Base-by-base conservation (phyloP, 345 rosid genomes). In the Lepidium sativum region DNA sequence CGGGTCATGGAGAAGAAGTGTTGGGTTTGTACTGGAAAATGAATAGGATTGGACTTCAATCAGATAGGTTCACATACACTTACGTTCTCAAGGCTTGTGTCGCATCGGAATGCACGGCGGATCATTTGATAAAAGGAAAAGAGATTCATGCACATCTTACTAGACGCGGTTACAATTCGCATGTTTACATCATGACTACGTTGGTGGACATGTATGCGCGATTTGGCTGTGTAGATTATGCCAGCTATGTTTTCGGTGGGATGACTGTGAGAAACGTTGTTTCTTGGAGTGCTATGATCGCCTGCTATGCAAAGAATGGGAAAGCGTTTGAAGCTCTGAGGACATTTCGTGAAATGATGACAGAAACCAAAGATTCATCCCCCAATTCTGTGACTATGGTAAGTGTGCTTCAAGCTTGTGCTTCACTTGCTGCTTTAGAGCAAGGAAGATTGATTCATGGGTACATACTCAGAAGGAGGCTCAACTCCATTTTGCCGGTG, bases 321-420 rank as follows among this genome's bases (percentile, higher is more conserved):
- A 87, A 73, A 70, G 67, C 91, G 2, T 83, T 77, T 29, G 83
- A 79, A 63, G 98, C 98, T 5, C 62, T 83, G 69, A 82, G 83
- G 71, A 74, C 81, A 60, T 92, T 92, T 60, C 37, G 76, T 45
- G 85, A 81, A 67, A 87, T 92, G 96, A 79, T 82, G 78, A 42
- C 55, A 8, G 70, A 79, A 42, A 79, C 78, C 1, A 62, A 54
- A 52, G 94, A 82, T 74, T 55, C 63, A 2, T 60, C 74, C 66
- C 87, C 94, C 0, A 83, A 84, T 77, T 83, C 96, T 5, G 91
- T 88, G 68, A 89, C 90, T 31, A 81, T 92, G 94, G 89, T 89
- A 18, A 91, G 92, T 37, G 89, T 89, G 65, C 97, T 92, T 73
- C 96, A 89, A 74, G 97, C 96, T 6, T 89, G 98, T 73, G 97